phyloP scores from a whole-genome alignment of 2,329 filamentous ascomycete species.

The Stachybotrys chartarum region DNA sequence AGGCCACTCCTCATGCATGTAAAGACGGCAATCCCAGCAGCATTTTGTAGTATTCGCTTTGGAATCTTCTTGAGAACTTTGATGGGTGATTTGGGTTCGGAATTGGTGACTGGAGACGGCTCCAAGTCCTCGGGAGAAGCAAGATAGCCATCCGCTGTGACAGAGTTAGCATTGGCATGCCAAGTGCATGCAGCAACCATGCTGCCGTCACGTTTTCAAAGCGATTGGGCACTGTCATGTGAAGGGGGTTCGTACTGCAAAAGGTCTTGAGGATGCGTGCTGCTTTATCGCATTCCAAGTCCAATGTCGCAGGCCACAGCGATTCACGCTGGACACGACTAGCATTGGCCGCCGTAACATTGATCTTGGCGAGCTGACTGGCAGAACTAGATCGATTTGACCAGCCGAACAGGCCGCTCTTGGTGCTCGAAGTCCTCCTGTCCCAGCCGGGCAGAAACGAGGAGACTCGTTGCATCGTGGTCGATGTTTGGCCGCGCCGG shows the following conservation, averaged over 20 bases:
- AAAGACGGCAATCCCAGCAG: conserved; percentile 86
- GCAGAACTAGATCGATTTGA: conserved; percentile 39
- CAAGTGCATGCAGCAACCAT: not conserved
- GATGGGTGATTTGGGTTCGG: conserved; percentile 40
- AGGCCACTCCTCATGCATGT: conserved; percentile 92
- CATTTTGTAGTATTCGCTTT: conserved; percentile 75
- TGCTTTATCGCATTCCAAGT: conserved; percentile 87
- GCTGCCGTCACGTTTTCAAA: not conserved
- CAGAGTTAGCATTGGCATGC: conserved; percentile 10
- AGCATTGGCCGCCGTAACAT: conserved; percentile 24
- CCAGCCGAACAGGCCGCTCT: conserved; percentile 33
- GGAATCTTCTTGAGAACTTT: conserved; percentile 75
- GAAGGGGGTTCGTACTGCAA: conserved; percentile 52
- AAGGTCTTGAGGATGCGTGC: conserved; percentile 85
- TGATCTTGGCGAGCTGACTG: conserved; percentile 22
- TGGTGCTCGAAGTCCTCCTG: conserved; percentile 29
- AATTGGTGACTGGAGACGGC: conserved; percentile 18
- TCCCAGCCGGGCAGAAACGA: conserved; percentile 37
- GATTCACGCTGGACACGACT: conserved; percentile 47
- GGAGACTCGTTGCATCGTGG: conserved; percentile 36
- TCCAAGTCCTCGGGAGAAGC: conserved; percentile 33
- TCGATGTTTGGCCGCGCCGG: conserved; percentile 23
- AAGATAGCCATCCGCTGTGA: conserved; percentile 48
- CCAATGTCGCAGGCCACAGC: conserved; percentile 79
- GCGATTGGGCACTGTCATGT: not conserved